A percentile compares a stretch with the other conserved stretches of the same genome.
Evolutionary conservation across 1,284 basidiomycete species (phyloP).

Genomic region (Microbotryomycetes sp.): DNA sequence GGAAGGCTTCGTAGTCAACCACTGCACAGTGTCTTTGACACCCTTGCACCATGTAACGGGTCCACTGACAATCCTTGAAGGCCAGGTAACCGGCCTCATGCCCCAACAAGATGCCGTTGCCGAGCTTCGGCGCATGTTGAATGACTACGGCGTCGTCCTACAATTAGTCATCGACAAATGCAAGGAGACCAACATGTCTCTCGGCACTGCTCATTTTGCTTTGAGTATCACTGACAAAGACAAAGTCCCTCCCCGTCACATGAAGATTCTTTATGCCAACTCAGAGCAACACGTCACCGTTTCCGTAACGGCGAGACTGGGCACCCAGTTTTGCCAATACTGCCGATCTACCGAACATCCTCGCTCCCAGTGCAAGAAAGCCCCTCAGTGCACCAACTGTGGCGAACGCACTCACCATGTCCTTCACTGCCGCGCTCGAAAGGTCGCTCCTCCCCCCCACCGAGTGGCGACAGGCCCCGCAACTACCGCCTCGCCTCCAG

Average conservation of each 20-base stretch:
- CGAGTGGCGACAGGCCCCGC: too few species aligned
- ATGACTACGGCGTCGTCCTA: background rate
- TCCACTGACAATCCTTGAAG: background rate
- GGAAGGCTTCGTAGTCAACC: background rate
- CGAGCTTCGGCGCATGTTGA: background rate
- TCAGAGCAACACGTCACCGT: background rate
- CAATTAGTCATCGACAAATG: background rate
- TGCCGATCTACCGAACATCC: background rate
- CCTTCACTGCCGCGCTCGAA: background rate
- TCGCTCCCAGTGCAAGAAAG: background rate
- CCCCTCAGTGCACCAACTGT: background rate
- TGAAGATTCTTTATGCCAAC: background rate
- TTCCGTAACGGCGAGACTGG: background rate
- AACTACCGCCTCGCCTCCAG: background rate
- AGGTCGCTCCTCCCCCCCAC: background rate
- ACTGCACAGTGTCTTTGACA: background rate
- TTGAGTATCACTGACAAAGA: background rate
- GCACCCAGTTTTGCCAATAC: background rate
- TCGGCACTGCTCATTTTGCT: background rate
- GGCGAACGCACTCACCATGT: background rate
- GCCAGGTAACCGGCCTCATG: background rate
- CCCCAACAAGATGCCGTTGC: background rate
- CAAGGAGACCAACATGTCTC: background rate
- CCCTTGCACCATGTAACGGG: background rate
- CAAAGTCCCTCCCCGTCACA: background rate